phyloP scores from a whole-genome alignment of 2,329 filamentous ascomycete species.

The Thielaviopsis ethacetica region DNA sequence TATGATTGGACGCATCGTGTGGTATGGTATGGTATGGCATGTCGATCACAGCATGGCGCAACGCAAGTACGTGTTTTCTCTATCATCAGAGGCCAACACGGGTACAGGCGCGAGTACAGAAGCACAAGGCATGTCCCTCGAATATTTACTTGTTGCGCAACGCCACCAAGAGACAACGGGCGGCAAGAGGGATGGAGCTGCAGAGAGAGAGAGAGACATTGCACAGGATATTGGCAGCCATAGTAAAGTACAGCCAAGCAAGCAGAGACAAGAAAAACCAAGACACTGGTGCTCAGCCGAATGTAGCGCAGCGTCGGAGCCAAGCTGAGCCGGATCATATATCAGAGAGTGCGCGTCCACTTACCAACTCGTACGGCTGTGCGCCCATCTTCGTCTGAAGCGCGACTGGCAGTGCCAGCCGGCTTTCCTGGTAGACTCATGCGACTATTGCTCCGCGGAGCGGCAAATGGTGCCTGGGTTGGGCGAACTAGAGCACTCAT shows the following conservation, averaged over 20 bases:
- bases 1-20: neutral
- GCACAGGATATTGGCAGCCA: neutral
- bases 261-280: neutral
- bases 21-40: too few species aligned
- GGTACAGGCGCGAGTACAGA: neutral
- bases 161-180: neutral
- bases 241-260: neutral
- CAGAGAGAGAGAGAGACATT: slow-evolving; percentile 1
- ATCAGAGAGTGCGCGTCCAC: slow-evolving; percentile 24
- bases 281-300: neutral
- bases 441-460: slow-evolving; percentile 62
- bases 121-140: neutral
- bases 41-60: neutral
- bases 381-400: slow-evolving; percentile 77
- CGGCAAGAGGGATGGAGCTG: neutral
- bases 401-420: slow-evolving; percentile 56
- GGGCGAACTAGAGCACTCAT: slow-evolving; percentile 68
- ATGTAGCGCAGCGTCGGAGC: too few species aligned
- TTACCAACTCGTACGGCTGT: slow-evolving; percentile 93
- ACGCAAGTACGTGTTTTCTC: neutral
- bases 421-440: slow-evolving; percentile 69
- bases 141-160: neutral
- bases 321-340: neutral
- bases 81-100: neutral
- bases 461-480: slow-evolving; percentile 15